These are phyloP conservation scores for Chlamydomonas urium DNA, from an alignment of 139 green algal species.

Conservation along the genomic window DNA sequence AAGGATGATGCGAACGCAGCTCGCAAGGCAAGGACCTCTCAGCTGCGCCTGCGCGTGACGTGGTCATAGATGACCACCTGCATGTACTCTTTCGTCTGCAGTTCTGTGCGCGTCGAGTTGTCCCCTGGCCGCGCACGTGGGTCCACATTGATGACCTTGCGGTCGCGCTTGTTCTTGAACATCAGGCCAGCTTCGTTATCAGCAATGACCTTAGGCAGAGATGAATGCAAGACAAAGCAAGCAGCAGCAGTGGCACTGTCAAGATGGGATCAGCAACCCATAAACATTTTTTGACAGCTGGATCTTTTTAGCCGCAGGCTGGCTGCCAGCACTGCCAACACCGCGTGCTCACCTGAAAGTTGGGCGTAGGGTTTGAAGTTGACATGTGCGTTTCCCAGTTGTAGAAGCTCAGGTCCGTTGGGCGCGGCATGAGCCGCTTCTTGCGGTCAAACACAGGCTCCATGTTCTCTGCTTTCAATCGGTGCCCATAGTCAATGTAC, in stretches of 20 bases:
- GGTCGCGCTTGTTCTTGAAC: slow-evolving; percentile 90
- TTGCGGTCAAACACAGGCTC: slow-evolving; percentile 73
- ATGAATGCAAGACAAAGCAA: too few relatives aligned
- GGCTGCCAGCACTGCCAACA: too few relatives aligned
- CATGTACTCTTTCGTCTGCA: slow-evolving; percentile 69
- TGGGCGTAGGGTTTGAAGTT: slow-evolving; percentile 71
- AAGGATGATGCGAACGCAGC: too few relatives aligned
- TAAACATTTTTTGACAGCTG: too few relatives aligned
- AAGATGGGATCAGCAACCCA: too few relatives aligned
- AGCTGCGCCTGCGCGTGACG: slow-evolving; percentile 65
- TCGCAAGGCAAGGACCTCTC: too few relatives aligned
- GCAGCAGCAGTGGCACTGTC: too few relatives aligned
- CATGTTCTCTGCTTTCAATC: slow-evolving; percentile 64
- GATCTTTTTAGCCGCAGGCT: too few relatives aligned
- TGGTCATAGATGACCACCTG: slow-evolving; percentile 85
- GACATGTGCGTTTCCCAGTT: slow-evolving; percentile 90
- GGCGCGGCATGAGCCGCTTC: slow-evolving; percentile 70
- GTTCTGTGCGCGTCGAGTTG: slow-evolving; percentile 74
- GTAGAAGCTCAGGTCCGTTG: slow-evolving; percentile 84
- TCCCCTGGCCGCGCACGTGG: slow-evolving; percentile 61
- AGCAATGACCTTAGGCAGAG: slow-evolving; percentile 77
- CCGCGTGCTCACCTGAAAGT: slow-evolving; percentile 67
- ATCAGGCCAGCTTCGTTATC: slow-evolving; percentile 73
- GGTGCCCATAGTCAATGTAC: slow-evolving; percentile 86
- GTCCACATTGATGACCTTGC: slow-evolving; percentile 81